These are phyloP conservation scores for Rhodofomes roseus DNA, from an alignment of 1,284 basidiomycete species.

Conservation along the genomic window DNA sequence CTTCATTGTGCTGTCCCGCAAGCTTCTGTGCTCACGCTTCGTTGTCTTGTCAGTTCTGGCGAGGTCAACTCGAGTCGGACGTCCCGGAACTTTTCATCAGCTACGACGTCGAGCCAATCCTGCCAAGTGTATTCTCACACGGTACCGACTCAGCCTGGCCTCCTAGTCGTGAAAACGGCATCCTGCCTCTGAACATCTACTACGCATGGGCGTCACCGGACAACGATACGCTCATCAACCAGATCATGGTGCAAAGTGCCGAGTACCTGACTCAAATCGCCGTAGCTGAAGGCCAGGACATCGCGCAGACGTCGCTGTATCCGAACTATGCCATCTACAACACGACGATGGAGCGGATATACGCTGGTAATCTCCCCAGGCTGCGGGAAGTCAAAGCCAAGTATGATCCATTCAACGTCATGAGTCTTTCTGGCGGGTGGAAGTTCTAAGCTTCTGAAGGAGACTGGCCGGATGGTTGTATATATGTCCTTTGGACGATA, in stretches of 20 bases:
- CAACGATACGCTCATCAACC: slow-evolving; percentile 37
- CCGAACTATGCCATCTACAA: slow-evolving; percentile 47
- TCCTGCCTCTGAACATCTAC: slow-evolving; percentile 47
- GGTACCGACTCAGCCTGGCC: slow-evolving; percentile 44
- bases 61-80: slow-evolving; percentile 15
- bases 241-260: slow-evolving; percentile 36
- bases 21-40: neutral
- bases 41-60: slow-evolving; percentile 23
- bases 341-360: slow-evolving; percentile 42
- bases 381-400: slow-evolving; percentile 36
- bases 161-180: slow-evolving; percentile 34
- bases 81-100: slow-evolving; percentile 31
- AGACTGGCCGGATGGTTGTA: neutral
- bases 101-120: slow-evolving; percentile 57
- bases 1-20: neutral
- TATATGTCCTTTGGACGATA: neutral
- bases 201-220: slow-evolving; percentile 36
- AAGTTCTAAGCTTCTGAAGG: slow-evolving; percentile 21
- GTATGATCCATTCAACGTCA: slow-evolving; percentile 49
- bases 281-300: slow-evolving; percentile 38
- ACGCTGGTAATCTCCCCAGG: slow-evolving; percentile 43
- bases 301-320: slow-evolving; percentile 37
- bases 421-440: slow-evolving; percentile 57
- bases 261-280: slow-evolving; percentile 36
- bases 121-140: slow-evolving; percentile 40